Conservation (phyloP, 1,284 basidiomycete genomes). For the Heliocybe sulcata region DNA sequence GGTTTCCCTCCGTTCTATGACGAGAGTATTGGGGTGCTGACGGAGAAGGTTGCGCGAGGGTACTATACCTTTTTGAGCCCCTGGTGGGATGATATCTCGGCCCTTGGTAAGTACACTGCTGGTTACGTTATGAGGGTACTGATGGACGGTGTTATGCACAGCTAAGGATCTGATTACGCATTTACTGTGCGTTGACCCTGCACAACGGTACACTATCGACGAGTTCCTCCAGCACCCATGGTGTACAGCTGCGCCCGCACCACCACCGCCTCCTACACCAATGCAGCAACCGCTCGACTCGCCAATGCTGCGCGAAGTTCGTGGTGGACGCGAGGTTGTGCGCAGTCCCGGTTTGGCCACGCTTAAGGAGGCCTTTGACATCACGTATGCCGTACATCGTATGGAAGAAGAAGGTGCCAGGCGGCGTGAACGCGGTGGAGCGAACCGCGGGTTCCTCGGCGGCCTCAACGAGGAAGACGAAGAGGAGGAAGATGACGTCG, state of each 20-base stretch:
- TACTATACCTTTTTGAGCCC: conserved; percentile 98
- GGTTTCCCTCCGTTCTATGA: conserved; percentile 99
- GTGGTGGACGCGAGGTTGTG: conserved; percentile 67
- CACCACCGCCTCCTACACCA: conserved; percentile 57
- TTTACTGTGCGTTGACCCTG: conserved; percentile 92
- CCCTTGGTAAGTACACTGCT: conserved; percentile 47
- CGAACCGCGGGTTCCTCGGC: conserved; percentile 73
- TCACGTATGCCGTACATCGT: conserved; percentile 97
- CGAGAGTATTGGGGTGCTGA: conserved; percentile 96
- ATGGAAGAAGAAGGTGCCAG: conserved; percentile 98
- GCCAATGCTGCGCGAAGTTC: conserved; percentile 78
- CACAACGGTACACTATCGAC: conserved; percentile 94
- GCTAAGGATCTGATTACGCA: conserved; percentile 96
- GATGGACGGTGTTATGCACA: conserved; percentile 23
- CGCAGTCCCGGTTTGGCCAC: conserved; percentile 88
- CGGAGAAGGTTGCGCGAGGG: conserved; percentile 96
- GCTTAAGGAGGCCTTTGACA: conserved; percentile 97
- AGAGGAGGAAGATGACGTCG: conserved; percentile 47
- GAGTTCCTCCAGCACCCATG: conserved; percentile 97
- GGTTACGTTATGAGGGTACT: background rate
- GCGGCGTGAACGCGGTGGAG: conserved; percentile 75
- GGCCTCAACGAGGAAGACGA: conserved; percentile 95
- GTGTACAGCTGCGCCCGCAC: conserved; percentile 70
- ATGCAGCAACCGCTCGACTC: conserved; percentile 77
- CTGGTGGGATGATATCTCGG: conserved; percentile 98